phyloP scores from a whole-genome alignment of 805 yeast genomes.

The Yamadazyma philogaea region DNA sequence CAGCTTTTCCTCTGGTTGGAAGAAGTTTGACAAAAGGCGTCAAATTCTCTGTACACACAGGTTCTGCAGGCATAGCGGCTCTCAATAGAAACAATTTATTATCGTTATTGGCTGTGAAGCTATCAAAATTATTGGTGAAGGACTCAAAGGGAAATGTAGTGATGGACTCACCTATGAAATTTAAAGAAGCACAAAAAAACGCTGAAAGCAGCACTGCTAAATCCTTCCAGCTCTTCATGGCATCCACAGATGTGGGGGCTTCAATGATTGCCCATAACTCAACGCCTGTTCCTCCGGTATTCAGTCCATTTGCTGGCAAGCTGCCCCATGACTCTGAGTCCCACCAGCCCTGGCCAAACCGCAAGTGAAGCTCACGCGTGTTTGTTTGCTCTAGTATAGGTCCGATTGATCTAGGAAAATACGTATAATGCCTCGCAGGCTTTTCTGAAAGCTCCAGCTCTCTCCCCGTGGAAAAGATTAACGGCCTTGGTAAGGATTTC shows the following conservation, averaged over 20 bases:
- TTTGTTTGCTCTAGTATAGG: conserved; percentile 67
- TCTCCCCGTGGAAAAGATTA: conserved; percentile 12
- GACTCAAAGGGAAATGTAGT: conserved; percentile 58
- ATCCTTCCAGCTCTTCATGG: conserved; percentile 63
- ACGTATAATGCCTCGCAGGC: conserved; percentile 46
- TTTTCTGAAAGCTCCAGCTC: background rate
- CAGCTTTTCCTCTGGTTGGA: conserved; percentile 91
- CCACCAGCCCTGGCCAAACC: conserved; percentile 96
- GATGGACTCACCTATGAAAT: conserved; percentile 75
- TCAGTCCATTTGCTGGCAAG: conserved; percentile 66
- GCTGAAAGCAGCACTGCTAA: conserved; percentile 81
- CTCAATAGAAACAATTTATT: conserved; percentile 57
- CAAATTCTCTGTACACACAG: conserved; percentile 93
- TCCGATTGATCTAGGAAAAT: conserved; percentile 78
- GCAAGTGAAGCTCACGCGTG: conserved; percentile 72
- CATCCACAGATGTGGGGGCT: conserved; percentile 52
- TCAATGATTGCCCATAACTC: conserved; percentile 88
- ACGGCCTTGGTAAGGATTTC: conserved; percentile 45
- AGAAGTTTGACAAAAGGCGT: conserved; percentile 88
- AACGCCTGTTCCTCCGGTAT: conserved; percentile 91
- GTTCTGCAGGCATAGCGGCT: conserved; percentile 91
- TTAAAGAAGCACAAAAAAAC: conserved; percentile 89
- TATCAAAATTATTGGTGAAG: conserved; percentile 23
- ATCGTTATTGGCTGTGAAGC: conserved; percentile 20
- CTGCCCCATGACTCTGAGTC: conserved; percentile 85